These are phyloP conservation scores for Talaromyces albobiverticillius DNA, from an alignment of 2,329 filamentous ascomycete genomes.

Conservation along the genomic window DNA sequence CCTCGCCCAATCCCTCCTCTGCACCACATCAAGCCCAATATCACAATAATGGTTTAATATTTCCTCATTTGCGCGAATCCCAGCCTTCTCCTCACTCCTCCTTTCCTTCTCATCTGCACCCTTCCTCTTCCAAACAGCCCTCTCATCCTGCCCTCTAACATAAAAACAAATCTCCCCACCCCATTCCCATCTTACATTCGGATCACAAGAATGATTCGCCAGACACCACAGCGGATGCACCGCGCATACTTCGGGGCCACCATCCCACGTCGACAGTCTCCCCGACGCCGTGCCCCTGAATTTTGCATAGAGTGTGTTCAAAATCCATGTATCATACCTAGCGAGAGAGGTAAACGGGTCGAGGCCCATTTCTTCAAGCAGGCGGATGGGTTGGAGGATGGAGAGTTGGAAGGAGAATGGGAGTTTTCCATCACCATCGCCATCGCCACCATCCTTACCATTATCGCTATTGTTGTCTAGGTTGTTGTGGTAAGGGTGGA, in stretches of 20 bases:
- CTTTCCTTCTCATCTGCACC: conserved; percentile 39
- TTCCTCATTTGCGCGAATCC: conserved; percentile 73
- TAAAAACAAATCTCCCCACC: conserved; percentile 48
- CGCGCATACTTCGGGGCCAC: conserved; percentile 84
- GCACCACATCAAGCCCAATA: conserved; percentile 69
- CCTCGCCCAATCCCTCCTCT: conserved; percentile 82
- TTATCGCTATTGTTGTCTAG: conserved; percentile 21
- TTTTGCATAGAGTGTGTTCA: conserved; percentile 90
- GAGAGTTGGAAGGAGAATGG: conserved; percentile 62
- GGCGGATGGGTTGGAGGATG: conserved; percentile 57
- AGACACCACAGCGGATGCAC: conserved; percentile 96
- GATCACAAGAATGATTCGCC: conserved; percentile 93
- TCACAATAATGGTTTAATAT: conserved; percentile 95
- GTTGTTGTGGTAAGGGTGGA: conserved; percentile 32
- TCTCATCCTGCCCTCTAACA: conserved; percentile 31
- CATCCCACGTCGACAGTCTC: conserved; percentile 70
- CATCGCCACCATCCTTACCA: neutral
- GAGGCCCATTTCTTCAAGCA: conserved; percentile 62
- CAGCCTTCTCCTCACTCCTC: conserved; percentile 45
- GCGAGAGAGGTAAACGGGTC: conserved; percentile 53
- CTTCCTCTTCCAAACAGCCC: conserved; percentile 34
- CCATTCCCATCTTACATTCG: conserved; percentile 95
- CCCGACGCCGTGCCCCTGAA: conserved; percentile 91
- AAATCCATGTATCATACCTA: conserved; percentile 55
- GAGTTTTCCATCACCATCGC: conserved; percentile 41